Conservation (phyloP, 2,329 filamentous ascomycete genomes). For the Sclerotinia glacialis region DNA sequence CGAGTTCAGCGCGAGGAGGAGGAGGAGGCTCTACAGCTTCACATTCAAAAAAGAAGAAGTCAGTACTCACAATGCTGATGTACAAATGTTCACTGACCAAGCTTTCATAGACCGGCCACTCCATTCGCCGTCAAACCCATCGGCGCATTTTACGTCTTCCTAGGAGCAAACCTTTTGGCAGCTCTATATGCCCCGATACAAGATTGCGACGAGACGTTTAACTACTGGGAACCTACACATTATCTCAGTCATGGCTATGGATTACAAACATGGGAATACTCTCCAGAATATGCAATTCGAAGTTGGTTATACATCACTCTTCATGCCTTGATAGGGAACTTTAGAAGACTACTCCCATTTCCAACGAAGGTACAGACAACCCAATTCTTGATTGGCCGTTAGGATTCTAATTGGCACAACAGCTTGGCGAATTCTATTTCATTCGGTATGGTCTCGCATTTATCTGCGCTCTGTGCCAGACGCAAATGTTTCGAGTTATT, state of each 20-base stretch:
- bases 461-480: slow-evolving; percentile 77
- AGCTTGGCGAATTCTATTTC: slow-evolving; percentile 79
- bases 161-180: slow-evolving; percentile 69
- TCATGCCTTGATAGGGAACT: slow-evolving; percentile 69
- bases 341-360: slow-evolving; percentile 62
- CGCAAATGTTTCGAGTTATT: slow-evolving; percentile 74
- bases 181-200: slow-evolving; percentile 87
- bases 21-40: slow-evolving; percentile 22
- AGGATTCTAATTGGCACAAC: slow-evolving; percentile 19
- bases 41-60: slow-evolving; percentile 32
- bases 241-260: slow-evolving; percentile 92
- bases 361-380: slow-evolving; percentile 52
- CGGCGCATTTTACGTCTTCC: slow-evolving; percentile 76
- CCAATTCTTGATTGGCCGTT: not conserved
- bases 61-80: slow-evolving; percentile 4
- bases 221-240: slow-evolving; percentile 97
- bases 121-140: slow-evolving; percentile 68
- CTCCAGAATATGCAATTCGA: slow-evolving; percentile 87
- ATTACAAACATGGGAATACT: slow-evolving; percentile 98
- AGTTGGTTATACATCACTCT: slow-evolving; percentile 89
- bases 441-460: slow-evolving; percentile 73
- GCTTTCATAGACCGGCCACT: slow-evolving; percentile 42
- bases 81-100: not conserved
- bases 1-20: not conserved
- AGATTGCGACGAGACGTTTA: slow-evolving; percentile 98